Evolutionary conservation across 176 grass and related monocot species (phyloP).

Genomic region (Aegilops longissima): DNA sequence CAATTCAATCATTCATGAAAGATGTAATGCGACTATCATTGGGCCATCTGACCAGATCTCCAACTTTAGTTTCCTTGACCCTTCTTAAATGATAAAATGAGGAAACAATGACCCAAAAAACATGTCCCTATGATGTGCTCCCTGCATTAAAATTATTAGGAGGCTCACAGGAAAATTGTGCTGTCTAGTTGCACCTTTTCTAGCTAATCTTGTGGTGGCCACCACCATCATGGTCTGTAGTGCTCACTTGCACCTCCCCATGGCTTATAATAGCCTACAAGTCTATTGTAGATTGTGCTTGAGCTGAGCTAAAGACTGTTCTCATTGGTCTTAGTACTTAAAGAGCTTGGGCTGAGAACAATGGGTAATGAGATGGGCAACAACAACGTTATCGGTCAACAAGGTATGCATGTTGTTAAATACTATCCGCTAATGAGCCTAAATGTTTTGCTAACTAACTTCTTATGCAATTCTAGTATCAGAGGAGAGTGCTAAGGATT

Average conservation of each 20-base stretch:
- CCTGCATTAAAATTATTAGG: constrained; percentile 30
- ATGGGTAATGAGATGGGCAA: constrained; percentile 48
- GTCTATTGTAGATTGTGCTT: neutral
- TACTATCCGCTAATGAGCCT: neutral
- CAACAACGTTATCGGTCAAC: constrained; percentile 46
- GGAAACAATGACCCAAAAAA: constrained; percentile 20
- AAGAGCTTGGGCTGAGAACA: constrained; percentile 19
- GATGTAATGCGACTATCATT: constrained; percentile 12
- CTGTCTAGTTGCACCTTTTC: constrained; percentile 24
- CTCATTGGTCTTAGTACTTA: constrained; percentile 23
- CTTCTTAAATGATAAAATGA: constrained; percentile 17
- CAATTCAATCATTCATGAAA: constrained; percentile 21
- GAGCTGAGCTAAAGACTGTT: neutral
- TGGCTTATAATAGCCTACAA: constrained; percentile 11
- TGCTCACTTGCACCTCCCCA: neutral
- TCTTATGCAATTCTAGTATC: constrained; percentile 13
- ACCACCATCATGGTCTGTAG: constrained; percentile 32
- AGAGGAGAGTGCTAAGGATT: constrained; percentile 23
- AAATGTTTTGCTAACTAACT: neutral
- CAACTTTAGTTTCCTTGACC: constrained; percentile 9
- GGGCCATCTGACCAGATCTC: constrained; percentile 13
- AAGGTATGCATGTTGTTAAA: constrained; percentile 39
- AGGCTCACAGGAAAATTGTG: constrained; percentile 33
- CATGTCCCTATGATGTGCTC: constrained; percentile 1
- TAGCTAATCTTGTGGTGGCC: constrained; percentile 19